Conservation (phyloP, 2,329 filamentous ascomycete genomes). For the Pseudogymnoascus sp. region DNA sequence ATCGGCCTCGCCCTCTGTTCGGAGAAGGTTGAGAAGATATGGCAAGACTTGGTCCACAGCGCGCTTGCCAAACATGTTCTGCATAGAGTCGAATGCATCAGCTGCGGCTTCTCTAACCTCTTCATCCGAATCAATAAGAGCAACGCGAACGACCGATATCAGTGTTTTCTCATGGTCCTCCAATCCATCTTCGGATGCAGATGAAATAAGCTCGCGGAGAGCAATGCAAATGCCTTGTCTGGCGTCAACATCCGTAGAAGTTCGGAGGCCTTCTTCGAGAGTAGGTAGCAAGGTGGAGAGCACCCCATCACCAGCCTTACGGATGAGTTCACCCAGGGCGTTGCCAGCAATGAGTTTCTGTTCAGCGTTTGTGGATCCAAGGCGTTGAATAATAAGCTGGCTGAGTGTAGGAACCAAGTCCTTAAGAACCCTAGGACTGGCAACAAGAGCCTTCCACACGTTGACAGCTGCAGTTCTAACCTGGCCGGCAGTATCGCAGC, state of each 20-base stretch:
- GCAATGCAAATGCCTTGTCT: constrained; percentile 97
- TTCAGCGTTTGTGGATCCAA: constrained; percentile 95
- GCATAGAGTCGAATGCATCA: constrained; percentile 91
- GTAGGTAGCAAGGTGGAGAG: constrained; percentile 81
- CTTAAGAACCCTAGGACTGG: constrained; percentile 84
- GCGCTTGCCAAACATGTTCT: constrained; percentile 87
- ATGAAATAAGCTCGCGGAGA: constrained; percentile 82
- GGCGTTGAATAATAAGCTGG: constrained; percentile 84
- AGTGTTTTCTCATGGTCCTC: constrained; percentile 93
- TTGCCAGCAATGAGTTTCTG: constrained; percentile 99
- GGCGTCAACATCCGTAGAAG: constrained; percentile 81
- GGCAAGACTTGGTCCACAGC: constrained; percentile 94
- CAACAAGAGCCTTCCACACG: constrained; percentile 95
- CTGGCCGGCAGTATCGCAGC: constrained; percentile 87
- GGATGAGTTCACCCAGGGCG: constrained; percentile 89
- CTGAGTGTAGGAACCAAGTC: constrained; percentile 92
- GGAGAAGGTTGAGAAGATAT: constrained; percentile 79
- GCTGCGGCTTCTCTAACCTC: constrained; percentile 93
- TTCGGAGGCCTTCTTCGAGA: constrained; percentile 82
- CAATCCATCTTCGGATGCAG: constrained; percentile 77
- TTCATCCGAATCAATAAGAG: constrained; percentile 78
- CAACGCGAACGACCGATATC: constrained; percentile 87
- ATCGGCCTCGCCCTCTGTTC: constrained; percentile 76
- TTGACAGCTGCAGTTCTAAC: constrained; percentile 83
- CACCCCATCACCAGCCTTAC: constrained; percentile 91